Conservation (phyloP, 169 alveolate genomes). For the Toxoplasma gondii region DNA sequence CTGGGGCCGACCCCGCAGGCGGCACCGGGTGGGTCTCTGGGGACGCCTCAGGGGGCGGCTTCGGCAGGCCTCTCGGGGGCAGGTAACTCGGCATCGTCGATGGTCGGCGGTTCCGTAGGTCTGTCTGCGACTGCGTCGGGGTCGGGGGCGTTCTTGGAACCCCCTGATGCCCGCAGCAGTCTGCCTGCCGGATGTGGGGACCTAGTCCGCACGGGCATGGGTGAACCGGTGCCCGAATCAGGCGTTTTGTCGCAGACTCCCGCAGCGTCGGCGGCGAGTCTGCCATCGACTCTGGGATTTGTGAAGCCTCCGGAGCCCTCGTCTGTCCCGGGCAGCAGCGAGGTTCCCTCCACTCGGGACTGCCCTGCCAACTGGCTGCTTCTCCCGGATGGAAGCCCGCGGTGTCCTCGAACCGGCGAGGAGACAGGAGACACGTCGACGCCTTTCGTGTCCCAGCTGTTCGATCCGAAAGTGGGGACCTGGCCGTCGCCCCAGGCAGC, state of each 20-base stretch:
- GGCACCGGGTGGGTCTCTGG: not conserved
- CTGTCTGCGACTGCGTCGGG: not conserved
- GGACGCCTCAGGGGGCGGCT: not conserved
- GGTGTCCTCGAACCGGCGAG: not conserved
- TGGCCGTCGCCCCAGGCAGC: no score
- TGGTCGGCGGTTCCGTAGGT: not conserved
- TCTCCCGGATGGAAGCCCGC: not conserved
- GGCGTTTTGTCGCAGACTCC: not conserved
- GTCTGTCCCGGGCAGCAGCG: not conserved
- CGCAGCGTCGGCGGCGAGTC: not conserved
- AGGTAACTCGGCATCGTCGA: not conserved
- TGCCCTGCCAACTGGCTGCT: not conserved
- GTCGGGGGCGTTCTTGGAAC: not conserved
- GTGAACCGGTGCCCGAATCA: not conserved
- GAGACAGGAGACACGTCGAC: no score
- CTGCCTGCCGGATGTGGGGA: not conserved
- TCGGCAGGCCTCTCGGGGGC: not conserved
- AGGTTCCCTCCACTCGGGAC: not conserved
- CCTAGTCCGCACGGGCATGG: not conserved
- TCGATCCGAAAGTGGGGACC: no score
- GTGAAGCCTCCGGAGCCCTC: not conserved
- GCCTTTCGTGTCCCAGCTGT: no score
- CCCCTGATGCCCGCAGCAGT: not conserved
- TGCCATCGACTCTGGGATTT: not conserved
- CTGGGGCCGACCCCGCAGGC: not conserved